Evolutionary conservation across 1,284 basidiomycete genomes (phyloP), one percentile per base, ranked within the genome.

Genomic region (Malassezia psittaci): DNA sequence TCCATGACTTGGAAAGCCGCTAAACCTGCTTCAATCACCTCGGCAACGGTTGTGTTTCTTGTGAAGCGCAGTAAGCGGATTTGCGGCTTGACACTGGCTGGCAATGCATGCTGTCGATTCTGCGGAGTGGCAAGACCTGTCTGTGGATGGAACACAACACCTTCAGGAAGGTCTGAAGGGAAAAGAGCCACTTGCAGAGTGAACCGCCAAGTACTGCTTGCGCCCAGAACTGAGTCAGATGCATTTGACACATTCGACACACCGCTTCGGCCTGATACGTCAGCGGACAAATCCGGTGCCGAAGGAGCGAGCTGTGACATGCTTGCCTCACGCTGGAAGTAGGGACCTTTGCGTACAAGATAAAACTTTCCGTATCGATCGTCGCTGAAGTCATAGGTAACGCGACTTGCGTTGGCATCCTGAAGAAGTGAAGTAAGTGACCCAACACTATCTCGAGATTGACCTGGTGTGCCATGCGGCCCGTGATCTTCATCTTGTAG

Each of bases 321-420:
- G 7, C 19, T 32, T 8, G 15, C 15, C 38, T 39, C 38, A 15
- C 24, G 21, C 34, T 50, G 21, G 19, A 51, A 41, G 33, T 33
- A 48, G 11, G 55, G 59, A 7, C 63, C 60, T 16, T 63, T 62
- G 33, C 64, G 55, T 69, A 93, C 89, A 62, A 98, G 77, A 77
- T 93, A 96, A 75, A 96, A 88, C 76, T 96, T 96, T 76, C 96
- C 91, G 0, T 86, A 85, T 10, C 89, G 90, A 70, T 96, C 91
- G 63, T 98, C 93, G 51, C 87, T 88, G 72, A 91, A 98, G 74
- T 96, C 93, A 65, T 90, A 93, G 34, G 87, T 83, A 35, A 96
- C 77, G 66, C 88, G 87, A 69, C 94, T 87, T 80, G 87, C 84
- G 8, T 86, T 88, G 29, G 96, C 79, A 67, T 93, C 91, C 68